Evolutionary conservation across 163 green algal genomes (phyloP).

Genomic region (Scenedesmus sp.): DNA sequence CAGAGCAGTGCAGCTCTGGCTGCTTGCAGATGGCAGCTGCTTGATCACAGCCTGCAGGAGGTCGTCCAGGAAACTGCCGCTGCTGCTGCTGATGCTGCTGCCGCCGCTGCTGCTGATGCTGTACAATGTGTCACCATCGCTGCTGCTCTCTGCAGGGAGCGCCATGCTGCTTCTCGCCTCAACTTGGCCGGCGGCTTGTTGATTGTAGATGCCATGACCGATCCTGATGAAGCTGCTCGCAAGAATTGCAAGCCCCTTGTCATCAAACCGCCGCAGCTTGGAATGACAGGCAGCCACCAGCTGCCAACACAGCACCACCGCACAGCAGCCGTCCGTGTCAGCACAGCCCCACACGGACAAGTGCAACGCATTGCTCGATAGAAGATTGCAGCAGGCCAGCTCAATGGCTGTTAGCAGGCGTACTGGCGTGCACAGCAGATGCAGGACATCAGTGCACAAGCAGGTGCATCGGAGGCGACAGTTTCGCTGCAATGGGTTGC

Average conservation of each 20-base stretch:
- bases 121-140: too few species aligned
- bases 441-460: not conserved
- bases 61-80: not conserved
- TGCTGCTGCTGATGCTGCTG: not conserved
- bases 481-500: too few species aligned
- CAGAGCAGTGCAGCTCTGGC: not conserved
- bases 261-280: constrained; percentile 22
- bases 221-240: not conserved
- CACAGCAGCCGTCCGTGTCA: not conserved
- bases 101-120: not conserved
- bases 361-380: too few species aligned
- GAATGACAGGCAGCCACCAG: not conserved
- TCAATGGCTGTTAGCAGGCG: not conserved
- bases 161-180: not conserved
- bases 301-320: not conserved
- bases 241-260: not conserved
- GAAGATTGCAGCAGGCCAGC: too few species aligned
- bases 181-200: not conserved
- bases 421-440: not conserved
- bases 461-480: too few species aligned
- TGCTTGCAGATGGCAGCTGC: constrained; percentile 4
- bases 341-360: not conserved
- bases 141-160: not conserved
- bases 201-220: not conserved
- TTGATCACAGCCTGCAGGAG: not conserved